Evolutionary conservation across 768 basidiomycete genomes (phyloP), one percentile per base, ranked within the genome.

Genomic region (Leucocoprinus birnbaumii): DNA sequence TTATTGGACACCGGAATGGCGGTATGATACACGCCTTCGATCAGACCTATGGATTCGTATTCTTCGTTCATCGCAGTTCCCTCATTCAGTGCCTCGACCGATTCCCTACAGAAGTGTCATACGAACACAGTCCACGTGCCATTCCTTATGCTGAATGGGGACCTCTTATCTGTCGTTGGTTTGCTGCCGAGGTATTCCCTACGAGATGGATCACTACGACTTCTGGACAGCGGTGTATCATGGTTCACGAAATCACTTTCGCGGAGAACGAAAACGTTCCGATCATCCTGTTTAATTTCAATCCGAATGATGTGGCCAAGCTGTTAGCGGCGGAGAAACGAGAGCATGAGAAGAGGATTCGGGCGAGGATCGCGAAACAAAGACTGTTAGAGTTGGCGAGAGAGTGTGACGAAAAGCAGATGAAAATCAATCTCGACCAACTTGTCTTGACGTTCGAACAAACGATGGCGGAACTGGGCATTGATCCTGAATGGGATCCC

Each of bases 201-300:
- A 73, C 70, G 2, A 61, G 70, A 4, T 76, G 74, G 76, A 73
- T 75, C 22, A 74, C 73, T 19, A 74, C 71, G 0, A 67, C 68
- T 16, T 62, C 64, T 27, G 71, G 71, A 0, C 68, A 73, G 58
- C 59, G 73, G 10, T 69, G 65, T 31, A 68, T 68, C 3, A 52
- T 66, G 14, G 63, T 66, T 13, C 44, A 54, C 14, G 56, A 58
- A 13, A 51, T 55, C n/a, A 58, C 37, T 25, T 21, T 14, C 16
- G n/a, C n/a, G n/a, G 54, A 50, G 3, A 18, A 13, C 25, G 38
- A 14, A 13, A 57, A 18, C n/a, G 45, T 56, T 38, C 58, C 14
- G 35, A 53, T 62, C 25, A 56, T 58, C 5, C 56, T 68, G 14
- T 48, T 68, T 3, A 68, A 73, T 57, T 71, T 71, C 57, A 69